phyloP scores from a whole-genome alignment of 805 yeast genomes.

The Candida corydali region DNA sequence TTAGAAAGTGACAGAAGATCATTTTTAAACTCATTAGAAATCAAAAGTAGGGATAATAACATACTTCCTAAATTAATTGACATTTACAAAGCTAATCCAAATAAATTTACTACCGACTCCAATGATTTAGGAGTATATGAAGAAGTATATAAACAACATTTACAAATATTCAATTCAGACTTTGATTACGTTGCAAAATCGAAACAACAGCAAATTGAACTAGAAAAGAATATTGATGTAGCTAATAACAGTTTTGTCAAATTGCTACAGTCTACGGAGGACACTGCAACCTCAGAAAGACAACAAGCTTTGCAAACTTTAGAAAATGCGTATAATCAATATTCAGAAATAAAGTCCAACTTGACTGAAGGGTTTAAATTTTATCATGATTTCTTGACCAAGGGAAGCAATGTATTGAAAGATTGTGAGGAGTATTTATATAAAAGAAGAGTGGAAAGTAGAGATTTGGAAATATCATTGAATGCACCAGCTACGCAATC shows the following conservation, averaged over 20 bases:
- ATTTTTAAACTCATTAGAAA: constrained; percentile 39
- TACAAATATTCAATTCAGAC: constrained; percentile 48
- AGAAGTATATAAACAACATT: constrained; percentile 35
- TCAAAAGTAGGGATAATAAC: constrained; percentile 43
- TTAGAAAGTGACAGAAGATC: constrained; percentile 35
- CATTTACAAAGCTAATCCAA: constrained; percentile 32
- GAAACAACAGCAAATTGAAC: constrained; percentile 24
- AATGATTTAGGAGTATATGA: constrained; percentile 28
- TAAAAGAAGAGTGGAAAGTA: constrained; percentile 48
- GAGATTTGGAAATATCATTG: constrained; percentile 38
- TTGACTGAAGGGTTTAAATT: constrained; percentile 67
- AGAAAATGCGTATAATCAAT: constrained; percentile 48
- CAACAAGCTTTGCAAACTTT: constrained; percentile 48
- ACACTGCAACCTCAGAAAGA: constrained; percentile 27
- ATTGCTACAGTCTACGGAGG: constrained; percentile 11
- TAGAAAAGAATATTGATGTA: constrained; percentile 36
- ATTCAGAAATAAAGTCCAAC: constrained; percentile 53
- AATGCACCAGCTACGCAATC: neutral
- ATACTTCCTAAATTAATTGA: constrained; percentile 52
- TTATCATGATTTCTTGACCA: constrained; percentile 56
- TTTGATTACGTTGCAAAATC: constrained; percentile 40
- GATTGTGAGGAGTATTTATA: constrained; percentile 52
- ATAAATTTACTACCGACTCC: constrained; percentile 9
- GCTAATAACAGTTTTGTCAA: constrained; percentile 24
- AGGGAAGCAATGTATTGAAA: constrained; percentile 40